Evolutionary conservation across 2,329 filamentous ascomycete genomes (phyloP), one percentile per base, ranked within the genome.

Genomic region (Epichloe sp.): DNA sequence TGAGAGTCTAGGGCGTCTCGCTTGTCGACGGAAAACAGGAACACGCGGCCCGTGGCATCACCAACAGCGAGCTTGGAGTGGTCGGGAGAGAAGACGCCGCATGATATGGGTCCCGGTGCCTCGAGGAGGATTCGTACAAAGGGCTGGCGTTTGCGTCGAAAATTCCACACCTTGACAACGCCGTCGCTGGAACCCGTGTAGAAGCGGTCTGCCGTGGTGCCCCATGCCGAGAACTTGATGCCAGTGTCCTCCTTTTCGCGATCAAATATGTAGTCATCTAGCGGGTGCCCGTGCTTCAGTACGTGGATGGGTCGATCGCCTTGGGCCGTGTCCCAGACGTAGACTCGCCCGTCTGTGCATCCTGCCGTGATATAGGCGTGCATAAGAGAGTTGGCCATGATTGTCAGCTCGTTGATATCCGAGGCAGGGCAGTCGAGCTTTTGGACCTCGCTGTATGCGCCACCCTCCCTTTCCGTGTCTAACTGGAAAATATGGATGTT

Each of bases 161-260:
- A 64, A 54, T 83, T 78, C 80, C 80, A 84, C 2, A 79, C 77
- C 53, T 79, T 82, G 15, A 84, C 70, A 0, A 76, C 69, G 1
- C 80, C 80, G 54, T 84, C 80, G 1, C 80, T 82, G 0, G 77
- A 78, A 1, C 80, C 80, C 0, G 79, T 83, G 56, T 83, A 84
- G 43, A 84, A 72, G 0, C 79, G 71, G 50, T 80, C 76, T 0
- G 69, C 62, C 0, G 73, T 76, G 15, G 68, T 71, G 1, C 78
- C 80, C 80, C 80, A 84, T 4, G 78, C 74, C 0, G 74, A 75
- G 56, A 84, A 83, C 58, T 82, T 83, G 42, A 83, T 77, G 2
- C 80, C 80, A 0, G 76, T 75, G 52, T 83, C 80, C 48, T 78
- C 77, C 8, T 68, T 65, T 52, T 80, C 77, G 12, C 74, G 64